phyloP scores from a whole-genome alignment of 192 early-diverging fungal genomes.

The Funneliformis geosporum region DNA sequence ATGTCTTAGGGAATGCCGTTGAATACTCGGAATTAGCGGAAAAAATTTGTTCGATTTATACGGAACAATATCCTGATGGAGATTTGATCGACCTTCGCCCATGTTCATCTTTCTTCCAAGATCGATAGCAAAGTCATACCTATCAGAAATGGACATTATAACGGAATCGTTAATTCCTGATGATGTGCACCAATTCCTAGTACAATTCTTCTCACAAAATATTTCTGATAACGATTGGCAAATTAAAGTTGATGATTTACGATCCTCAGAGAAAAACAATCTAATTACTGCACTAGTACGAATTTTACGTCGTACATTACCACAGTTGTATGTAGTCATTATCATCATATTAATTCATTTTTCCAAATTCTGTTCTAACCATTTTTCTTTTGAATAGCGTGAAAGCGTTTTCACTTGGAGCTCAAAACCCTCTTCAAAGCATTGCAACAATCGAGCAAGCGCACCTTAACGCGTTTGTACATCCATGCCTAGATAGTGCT shows the following conservation, averaged over 20 bases:
- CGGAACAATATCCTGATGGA: constrained; percentile 25
- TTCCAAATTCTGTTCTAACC: not conserved
- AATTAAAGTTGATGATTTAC: constrained; percentile 10
- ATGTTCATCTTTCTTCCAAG: constrained; percentile 23
- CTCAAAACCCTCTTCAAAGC: constrained; percentile 22
- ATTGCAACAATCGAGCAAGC: constrained; percentile 9
- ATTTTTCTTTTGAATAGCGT: constrained; percentile 15
- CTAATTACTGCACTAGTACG: constrained; percentile 30
- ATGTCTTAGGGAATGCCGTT: too few relatives aligned
- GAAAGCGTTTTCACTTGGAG: constrained; percentile 25
- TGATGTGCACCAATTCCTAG: constrained; percentile 23
- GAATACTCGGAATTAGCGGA: too few relatives aligned
- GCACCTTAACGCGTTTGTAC: constrained; percentile 26
- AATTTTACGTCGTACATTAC: constrained; percentile 24
- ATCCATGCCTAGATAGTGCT: constrained; percentile 17
- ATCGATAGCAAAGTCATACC: constrained; percentile 10
- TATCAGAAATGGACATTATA: constrained; percentile 30
- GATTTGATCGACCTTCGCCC: constrained; percentile 18
- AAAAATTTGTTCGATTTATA: not conserved
- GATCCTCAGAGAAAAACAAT: not conserved
- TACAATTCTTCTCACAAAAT: constrained; percentile 27
- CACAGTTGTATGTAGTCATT: constrained; percentile 32
- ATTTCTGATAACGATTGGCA: constrained; percentile 12
- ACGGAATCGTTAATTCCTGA: constrained; percentile 26
- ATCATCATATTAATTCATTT: constrained; percentile 10